Evolutionary conservation across 192 early-diverging fungal species (phyloP), one percentile per base, ranked within the genome.

Genomic region (Coemansia pectinata): DNA sequence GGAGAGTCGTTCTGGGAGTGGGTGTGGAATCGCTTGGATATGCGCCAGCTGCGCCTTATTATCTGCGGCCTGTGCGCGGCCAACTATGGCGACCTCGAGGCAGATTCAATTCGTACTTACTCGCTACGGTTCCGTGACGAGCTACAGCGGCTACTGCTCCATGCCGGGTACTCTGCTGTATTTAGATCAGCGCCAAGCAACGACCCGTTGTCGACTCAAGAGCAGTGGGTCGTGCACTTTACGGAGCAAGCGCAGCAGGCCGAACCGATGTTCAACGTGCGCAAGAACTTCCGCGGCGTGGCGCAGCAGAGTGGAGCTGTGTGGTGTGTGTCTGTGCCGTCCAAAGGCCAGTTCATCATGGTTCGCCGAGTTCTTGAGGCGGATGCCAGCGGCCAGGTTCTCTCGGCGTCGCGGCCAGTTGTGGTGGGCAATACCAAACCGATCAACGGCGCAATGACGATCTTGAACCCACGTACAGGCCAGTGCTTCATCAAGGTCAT

Each of bases 401-500:
- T 40, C 36, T 21, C 47, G 3, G 71, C 71, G 10, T 38, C 53
- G 52, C 39, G 48, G n/a, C 58, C 95, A 88, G 48, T 73, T 15
- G 66, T 73, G 52, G 71, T 73, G 15, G 71, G 71, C 60, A 73
- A 72, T 41, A 99, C 97, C n/a, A 98, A 98, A 72, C 97, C 97
- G 11, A 97, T 99, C 79, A 99, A 99, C 83, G 97, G 97, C 48
- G 97, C 96, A 23, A 96, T 99, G 76, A 97, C 98, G 70, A 96
- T 99, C 64, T 94, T 99, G 86, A 99, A 99, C 66, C 97, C 97
- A 45, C 91, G 97, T 67, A 99, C 97, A 17, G 97, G 97, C 41
- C 97, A 99, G 83, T 86, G 96, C 62, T 99, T 97, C 86, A 86
- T 99, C 69, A 99, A 99, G 86, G 96, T 99, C 77, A 99, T 99